phyloP scores from a whole-genome alignment of 176 grass and related monocot species.

The Triticum dicoccoides region DNA sequence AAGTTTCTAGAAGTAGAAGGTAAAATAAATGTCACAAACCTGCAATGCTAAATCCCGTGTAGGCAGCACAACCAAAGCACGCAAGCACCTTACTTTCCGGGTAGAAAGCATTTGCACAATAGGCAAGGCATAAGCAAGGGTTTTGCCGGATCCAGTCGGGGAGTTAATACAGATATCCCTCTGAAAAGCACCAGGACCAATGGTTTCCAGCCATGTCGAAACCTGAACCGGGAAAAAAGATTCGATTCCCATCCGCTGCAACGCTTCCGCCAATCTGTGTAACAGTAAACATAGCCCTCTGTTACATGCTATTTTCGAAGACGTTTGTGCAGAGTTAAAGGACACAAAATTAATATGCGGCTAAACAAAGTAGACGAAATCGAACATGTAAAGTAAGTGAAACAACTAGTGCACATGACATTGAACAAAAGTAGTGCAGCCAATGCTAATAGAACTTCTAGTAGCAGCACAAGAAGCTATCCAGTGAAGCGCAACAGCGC shows the following conservation, averaged over 20 bases:
- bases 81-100: conserved; percentile 63
- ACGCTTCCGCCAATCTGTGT: conserved; percentile 65
- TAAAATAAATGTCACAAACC: conserved; percentile 37
- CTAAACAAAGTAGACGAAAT: neutral
- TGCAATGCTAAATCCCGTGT: conserved; percentile 90
- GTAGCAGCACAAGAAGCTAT: neutral
- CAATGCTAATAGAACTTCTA: neutral
- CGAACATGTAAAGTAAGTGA: neutral
- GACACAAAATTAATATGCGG: neutral
- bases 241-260: conserved; percentile 66
- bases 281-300: neutral
- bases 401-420: neutral
- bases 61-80: conserved; percentile 83
- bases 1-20: conserved; percentile 23
- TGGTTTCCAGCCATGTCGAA: conserved; percentile 75
- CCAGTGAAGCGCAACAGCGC: neutral
- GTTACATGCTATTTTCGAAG: neutral
- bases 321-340: neutral
- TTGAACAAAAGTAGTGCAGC: neutral
- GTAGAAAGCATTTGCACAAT: conserved; percentile 68
- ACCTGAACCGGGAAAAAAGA: conserved; percentile 79
- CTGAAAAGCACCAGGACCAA: conserved; percentile 86
- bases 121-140: conserved; percentile 88
- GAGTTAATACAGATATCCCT: conserved; percentile 96
- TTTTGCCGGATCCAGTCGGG: conserved; percentile 93